Percentiles rank a stretch among this genome's conserved stretches.
These are phyloP conservation scores for Dillenia suffruticosa DNA, from an alignment of 164 flowering plant genomes.

Conservation along the genomic window DNA sequence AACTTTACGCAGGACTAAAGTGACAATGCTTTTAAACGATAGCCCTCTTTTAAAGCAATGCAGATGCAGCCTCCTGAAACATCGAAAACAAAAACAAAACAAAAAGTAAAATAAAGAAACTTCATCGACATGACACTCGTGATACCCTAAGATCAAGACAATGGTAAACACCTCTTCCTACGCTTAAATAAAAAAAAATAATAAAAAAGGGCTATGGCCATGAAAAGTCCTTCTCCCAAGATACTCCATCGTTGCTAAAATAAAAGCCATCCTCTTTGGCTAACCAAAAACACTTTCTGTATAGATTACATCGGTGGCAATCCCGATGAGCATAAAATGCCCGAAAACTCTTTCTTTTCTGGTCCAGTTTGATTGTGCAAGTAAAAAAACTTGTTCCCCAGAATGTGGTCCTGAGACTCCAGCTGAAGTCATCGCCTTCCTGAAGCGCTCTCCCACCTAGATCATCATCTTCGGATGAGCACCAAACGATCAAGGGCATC, in stretches of 20 bases:
- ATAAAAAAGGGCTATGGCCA: conserved; percentile 16
- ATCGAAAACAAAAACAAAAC: too few species aligned
- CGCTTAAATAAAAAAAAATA: too few species aligned
- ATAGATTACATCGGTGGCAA: conserved; percentile 17
- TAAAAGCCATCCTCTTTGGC: conserved; percentile 51
- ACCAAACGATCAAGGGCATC: conserved; percentile 44
- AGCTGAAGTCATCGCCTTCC: conserved; percentile 49
- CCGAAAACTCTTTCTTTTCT: conserved; percentile 25
- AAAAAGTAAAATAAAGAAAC: too few species aligned
- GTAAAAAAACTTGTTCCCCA: conserved; percentile 14
- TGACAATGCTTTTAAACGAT: too few species aligned
- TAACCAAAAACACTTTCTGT: conserved; percentile 42
- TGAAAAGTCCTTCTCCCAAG: conserved; percentile 39
- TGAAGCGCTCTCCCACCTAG: conserved; percentile 53
- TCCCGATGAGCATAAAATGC: conserved; percentile 35
- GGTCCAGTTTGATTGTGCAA: conserved; percentile 51
- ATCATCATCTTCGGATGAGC: conserved; percentile 22
- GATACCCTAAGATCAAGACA: too few species aligned
- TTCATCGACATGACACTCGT: too few species aligned
- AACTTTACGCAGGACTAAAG: too few species aligned
- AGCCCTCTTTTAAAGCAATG: too few species aligned
- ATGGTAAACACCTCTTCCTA: too few species aligned
- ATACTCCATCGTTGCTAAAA: conserved; percentile 37
- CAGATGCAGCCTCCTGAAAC: too few species aligned
- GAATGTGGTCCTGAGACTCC: conserved; percentile 25